Base-by-base conservation (phyloP, 2,329 filamentous ascomycete genomes). In the Teratosphaeria destructans region DNA sequence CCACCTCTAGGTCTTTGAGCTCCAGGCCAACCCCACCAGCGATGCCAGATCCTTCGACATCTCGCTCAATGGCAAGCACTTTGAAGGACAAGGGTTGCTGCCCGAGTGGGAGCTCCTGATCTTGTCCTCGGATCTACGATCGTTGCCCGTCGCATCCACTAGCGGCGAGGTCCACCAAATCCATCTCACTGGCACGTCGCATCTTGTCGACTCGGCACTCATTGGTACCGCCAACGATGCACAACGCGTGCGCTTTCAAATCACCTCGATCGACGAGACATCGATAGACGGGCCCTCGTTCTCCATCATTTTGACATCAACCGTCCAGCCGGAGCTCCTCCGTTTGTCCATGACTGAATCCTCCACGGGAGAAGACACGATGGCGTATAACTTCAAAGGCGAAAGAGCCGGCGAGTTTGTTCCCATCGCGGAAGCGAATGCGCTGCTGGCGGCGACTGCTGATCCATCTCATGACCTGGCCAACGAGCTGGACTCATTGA, bases 41-140 rank as follows among this genome's bases (percentile, higher is more conserved):
- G 61, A 74, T 59, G 71, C 71, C n/a, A 64, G n/a, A 27, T 58
- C 70, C 58, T 71, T 72, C 47, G 76, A 78, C 70, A 67, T 78
- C 61, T 73, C 73, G 16, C 64, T 78, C 60, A 77, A 78, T 65
- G 74, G 72, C 59, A 62, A 73, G 73, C 73, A 52, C 74, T 76
- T 62, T 72, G 71, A 59, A 65, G 75, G 61, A 74, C 72, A 7
- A 11, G 53, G 27, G 7, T 23, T 54, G 34, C 53, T 54, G 19
- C 53, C 53, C 27, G 53, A 75, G 74, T 70, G 75, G 71, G 60
- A 72, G n/a, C 34, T 37, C 3, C 27, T 54, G 53, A 54, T 54
- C 5, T 32, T 54, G 53, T 32, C 53, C 16, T 37, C 53, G 7
- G 53, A 32, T 37, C 12, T 37, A n/a, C 74, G 58, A 43, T 52